Percentiles rank a stretch among this genome's conserved stretches.
Conservation (phyloP, 352 stramenopile species). For the Phytophthora palmivora region DNA sequence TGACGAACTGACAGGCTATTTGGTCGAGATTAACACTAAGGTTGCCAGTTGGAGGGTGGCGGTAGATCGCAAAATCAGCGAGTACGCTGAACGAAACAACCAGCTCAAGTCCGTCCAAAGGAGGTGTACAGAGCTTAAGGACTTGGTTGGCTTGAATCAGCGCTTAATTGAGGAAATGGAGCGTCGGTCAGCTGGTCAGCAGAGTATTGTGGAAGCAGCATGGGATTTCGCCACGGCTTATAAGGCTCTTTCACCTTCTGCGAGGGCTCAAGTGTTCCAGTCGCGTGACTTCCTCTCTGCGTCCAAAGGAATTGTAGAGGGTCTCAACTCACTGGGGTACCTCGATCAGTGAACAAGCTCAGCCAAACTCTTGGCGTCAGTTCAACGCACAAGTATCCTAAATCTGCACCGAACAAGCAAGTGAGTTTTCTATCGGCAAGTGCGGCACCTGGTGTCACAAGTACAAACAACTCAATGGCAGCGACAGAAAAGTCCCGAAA, state of each 20-base stretch:
- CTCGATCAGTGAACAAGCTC: constrained; percentile 26
- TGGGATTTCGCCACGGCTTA: constrained; percentile 50
- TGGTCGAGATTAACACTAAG: constrained; percentile 57
- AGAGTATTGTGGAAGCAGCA: constrained; percentile 51
- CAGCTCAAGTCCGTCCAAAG: constrained; percentile 51
- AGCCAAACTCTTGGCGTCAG: constrained; percentile 20
- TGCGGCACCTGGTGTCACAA: constrained; percentile 20
- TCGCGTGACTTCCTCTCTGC: constrained; percentile 47
- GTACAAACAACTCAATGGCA: constrained; percentile 7
- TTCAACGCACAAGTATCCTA: background rate
- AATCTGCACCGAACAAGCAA: constrained; percentile 8
- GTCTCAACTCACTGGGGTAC: constrained; percentile 41
- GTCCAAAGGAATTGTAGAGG: constrained; percentile 48
- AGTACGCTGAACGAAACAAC: constrained; percentile 51
- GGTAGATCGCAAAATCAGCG: constrained; percentile 51
- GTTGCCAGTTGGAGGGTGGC: constrained; percentile 51
- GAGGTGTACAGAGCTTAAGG: constrained; percentile 54
- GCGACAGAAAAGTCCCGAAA: constrained; percentile 22
- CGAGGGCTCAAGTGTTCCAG: constrained; percentile 45
- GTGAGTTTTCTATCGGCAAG: constrained; percentile 23
- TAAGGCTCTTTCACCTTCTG: constrained; percentile 44
- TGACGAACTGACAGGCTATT: constrained; percentile 36
- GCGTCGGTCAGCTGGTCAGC: constrained; percentile 38
- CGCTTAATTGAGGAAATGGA: constrained; percentile 55
- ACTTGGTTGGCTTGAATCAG: constrained; percentile 55